These are phyloP conservation scores for Pulveroboletus sp. DNA, from an alignment of 768 basidiomycete genomes.

Conservation along the genomic window DNA sequence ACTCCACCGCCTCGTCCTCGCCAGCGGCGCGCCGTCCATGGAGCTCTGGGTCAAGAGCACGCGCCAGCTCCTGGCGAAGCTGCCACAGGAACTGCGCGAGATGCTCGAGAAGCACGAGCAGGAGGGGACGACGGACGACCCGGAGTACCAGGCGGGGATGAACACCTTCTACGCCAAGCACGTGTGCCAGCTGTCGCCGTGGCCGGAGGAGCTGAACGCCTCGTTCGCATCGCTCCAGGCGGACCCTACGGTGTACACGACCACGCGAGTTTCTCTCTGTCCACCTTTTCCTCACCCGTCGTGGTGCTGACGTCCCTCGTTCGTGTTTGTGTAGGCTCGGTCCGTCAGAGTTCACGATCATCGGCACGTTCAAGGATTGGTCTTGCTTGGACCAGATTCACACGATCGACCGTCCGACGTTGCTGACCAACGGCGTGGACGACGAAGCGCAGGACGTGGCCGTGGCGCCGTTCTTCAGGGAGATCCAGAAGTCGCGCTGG, in stretches of 20 bases:
- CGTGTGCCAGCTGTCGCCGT: slow-evolving; percentile 29
- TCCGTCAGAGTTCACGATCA: slow-evolving; percentile 35
- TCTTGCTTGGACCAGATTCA: slow-evolving; percentile 40
- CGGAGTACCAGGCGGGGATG: slow-evolving; percentile 32
- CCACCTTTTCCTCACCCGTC: neutral
- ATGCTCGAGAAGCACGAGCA: slow-evolving; percentile 31
- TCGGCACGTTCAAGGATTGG: slow-evolving; percentile 44
- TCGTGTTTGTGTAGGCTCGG: slow-evolving; percentile 7
- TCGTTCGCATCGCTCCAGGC: slow-evolving; percentile 23
- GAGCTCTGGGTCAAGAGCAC: slow-evolving; percentile 25
- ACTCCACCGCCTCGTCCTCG: slow-evolving; percentile 33
- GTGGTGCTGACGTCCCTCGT: too few species aligned
- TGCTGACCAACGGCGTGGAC: slow-evolving; percentile 36
- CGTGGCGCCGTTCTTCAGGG: slow-evolving; percentile 30
- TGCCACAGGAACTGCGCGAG: slow-evolving; percentile 26
- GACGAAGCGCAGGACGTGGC: slow-evolving; percentile 37
- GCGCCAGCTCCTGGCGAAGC: slow-evolving; percentile 19
- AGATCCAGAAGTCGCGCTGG: slow-evolving; percentile 34
- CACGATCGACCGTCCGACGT: slow-evolving; percentile 35
- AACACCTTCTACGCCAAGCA: slow-evolving; percentile 31
- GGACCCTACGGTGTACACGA: slow-evolving; percentile 31
- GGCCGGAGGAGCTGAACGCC: slow-evolving; percentile 31
- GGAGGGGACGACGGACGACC: slow-evolving; percentile 27
- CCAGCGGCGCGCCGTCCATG: slow-evolving; percentile 31
- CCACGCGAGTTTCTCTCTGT: slow-evolving; percentile 1